A percentile compares a stretch with the other conserved stretches of the same genome.
These are phyloP conservation scores for Thermothelomyces thermophilus DNA, from an alignment of 2,329 filamentous ascomycete genomes.

Conservation along the genomic window DNA sequence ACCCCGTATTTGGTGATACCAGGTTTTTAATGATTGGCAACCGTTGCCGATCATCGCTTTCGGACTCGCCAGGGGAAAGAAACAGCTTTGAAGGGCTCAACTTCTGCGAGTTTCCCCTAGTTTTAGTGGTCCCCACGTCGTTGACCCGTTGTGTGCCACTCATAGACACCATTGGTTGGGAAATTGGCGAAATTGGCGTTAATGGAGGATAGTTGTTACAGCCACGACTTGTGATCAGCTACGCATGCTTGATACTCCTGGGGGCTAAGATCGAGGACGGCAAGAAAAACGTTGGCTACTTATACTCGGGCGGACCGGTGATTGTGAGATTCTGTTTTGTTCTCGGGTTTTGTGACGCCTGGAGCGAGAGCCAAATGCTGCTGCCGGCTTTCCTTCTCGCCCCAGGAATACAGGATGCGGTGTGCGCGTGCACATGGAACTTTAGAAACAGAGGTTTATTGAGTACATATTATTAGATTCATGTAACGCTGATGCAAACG, in stretches of 20 bases:
- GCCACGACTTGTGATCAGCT: conserved; percentile 7
- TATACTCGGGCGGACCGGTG: background rate
- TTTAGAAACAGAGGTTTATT: background rate
- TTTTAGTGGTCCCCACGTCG: background rate
- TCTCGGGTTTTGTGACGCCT: no score
- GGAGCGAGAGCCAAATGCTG: no score
- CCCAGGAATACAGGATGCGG: no score
- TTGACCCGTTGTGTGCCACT: background rate
- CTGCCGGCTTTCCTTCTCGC: no score
- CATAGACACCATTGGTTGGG: conserved; percentile 10
- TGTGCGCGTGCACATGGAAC: no score
- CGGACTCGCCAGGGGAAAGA: background rate
- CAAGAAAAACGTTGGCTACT: conserved; percentile 3
- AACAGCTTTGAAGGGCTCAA: background rate
- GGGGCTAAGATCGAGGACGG: background rate
- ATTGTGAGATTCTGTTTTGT: no score
- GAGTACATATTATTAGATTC: conserved; percentile 21
- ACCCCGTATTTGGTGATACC: background rate
- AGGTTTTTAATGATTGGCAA: no score
- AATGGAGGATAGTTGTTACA: conserved; percentile 8
- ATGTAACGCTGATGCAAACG: conserved; percentile 21
- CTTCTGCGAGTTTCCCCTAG: background rate
- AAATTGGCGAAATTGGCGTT: conserved; percentile 21
- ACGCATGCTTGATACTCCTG: conserved; percentile 1
- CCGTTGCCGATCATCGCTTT: background rate